These are phyloP conservation scores for Suillus luteus DNA, from an alignment of 768 basidiomycete species.

Conservation along the genomic window DNA sequence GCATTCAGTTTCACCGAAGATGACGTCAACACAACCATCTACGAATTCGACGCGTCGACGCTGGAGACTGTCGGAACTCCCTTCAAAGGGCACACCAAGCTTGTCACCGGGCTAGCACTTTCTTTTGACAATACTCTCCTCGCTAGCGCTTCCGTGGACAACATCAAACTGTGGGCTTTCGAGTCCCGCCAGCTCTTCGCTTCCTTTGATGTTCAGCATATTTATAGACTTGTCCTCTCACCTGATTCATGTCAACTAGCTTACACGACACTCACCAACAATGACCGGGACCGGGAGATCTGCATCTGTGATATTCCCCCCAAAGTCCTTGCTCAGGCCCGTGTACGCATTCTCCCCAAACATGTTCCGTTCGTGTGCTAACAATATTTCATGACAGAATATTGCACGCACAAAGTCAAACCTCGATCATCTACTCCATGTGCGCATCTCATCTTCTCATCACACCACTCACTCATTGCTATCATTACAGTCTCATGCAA, in stretches of 20 bases:
- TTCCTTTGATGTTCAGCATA: constrained; percentile 6
- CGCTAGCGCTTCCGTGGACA: fast-evolving
- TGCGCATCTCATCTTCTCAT: neutral
- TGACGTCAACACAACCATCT: neutral
- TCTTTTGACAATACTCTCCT: neutral
- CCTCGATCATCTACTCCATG: neutral
- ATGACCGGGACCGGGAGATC: too few species aligned
- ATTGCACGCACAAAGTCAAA: neutral
- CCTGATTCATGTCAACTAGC: too few species aligned
- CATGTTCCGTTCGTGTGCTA: neutral
- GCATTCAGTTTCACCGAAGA: neutral
- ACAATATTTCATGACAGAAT: neutral
- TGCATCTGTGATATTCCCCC: neutral
- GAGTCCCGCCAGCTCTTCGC: neutral
- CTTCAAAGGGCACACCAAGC: neutral
- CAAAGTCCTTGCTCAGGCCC: neutral
- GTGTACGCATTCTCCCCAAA: neutral
- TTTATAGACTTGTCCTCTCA: too few species aligned
- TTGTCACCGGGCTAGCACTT: neutral
- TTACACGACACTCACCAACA: too few species aligned
- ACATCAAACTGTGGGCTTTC: neutral
- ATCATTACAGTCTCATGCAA: neutral
- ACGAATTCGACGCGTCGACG: neutral
- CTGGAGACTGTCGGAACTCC: neutral
- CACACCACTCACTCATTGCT: neutral